Evolutionary conservation across 768 basidiomycete species (phyloP).

Genomic region (Amanita molliuscula): DNA sequence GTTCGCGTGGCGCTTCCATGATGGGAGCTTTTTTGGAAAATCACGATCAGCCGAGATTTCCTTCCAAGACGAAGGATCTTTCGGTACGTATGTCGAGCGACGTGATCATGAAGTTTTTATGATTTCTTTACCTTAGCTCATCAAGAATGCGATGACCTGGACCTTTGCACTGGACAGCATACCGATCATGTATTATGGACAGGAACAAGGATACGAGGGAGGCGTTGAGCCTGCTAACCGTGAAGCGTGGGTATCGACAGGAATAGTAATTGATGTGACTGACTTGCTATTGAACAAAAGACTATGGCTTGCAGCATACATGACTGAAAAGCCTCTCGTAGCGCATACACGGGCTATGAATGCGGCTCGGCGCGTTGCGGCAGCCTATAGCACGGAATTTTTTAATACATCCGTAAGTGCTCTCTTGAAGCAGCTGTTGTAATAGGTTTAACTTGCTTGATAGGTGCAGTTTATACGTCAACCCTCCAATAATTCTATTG

Average conservation of each 20-base stretch:
- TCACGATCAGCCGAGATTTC: conserved; percentile 55
- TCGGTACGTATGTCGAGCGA: conserved; percentile 17
- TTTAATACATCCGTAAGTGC: conserved; percentile 34
- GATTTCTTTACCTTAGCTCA: conserved; percentile 10
- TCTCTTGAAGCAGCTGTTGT: neutral
- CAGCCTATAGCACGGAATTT: conserved; percentile 30
- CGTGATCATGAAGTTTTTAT: neutral
- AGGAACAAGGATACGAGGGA: conserved; percentile 58
- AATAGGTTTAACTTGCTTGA: neutral
- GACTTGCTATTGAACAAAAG: conserved; percentile 17
- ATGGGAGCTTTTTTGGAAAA: conserved; percentile 65
- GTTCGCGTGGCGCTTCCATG: conserved; percentile 26
- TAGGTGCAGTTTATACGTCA: conserved; percentile 38
- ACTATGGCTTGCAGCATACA: conserved; percentile 51
- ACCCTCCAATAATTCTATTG: conserved; percentile 27
- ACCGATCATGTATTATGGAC: conserved; percentile 63
- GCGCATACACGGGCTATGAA: conserved; percentile 39
- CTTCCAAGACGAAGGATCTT: conserved; percentile 36
- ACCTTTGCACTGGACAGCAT: conserved; percentile 60
- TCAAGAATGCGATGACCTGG: conserved; percentile 51
- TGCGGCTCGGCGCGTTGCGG: conserved; percentile 40
- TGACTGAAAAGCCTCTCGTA: conserved; percentile 36
- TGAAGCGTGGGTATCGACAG: conserved; percentile 30
- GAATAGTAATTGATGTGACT: neutral
- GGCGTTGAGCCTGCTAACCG: conserved; percentile 52